Evolutionary conservation across 176 grass and related monocot species (phyloP).

Genomic region (Aegilops umbellulata): DNA sequence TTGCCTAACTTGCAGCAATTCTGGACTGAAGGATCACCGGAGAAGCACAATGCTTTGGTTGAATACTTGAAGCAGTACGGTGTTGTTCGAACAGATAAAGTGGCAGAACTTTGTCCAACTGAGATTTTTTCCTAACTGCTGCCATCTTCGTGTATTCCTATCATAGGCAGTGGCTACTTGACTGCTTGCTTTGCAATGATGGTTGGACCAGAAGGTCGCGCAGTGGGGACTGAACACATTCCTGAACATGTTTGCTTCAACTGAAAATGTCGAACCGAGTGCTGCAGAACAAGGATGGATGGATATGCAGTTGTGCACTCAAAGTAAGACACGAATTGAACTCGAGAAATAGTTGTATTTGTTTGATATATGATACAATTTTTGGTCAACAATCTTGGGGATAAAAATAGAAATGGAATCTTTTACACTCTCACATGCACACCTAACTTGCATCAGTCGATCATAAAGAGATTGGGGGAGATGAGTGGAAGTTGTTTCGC

Average conservation of each 20-base stretch:
- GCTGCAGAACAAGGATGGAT: conserved; percentile 20
- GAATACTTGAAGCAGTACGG: conserved; percentile 58
- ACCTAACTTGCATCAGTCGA: too few relatives aligned
- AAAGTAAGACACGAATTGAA: too few relatives aligned
- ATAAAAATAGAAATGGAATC: too few relatives aligned
- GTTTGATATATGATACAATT: too few relatives aligned
- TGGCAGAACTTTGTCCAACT: conserved; percentile 34
- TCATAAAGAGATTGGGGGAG: too few relatives aligned
- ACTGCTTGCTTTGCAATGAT: conserved; percentile 89
- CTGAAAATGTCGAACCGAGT: conserved; percentile 66
- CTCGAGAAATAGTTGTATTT: too few relatives aligned
- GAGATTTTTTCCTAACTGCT: not conserved
- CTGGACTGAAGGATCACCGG: conserved; percentile 54
- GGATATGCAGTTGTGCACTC: too few relatives aligned
- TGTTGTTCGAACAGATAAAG: conserved; percentile 45
- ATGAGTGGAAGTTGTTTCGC: too few relatives aligned
- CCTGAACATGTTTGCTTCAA: conserved; percentile 63
- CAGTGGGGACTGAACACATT: conserved; percentile 72
- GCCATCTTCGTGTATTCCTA: not conserved
- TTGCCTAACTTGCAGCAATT: conserved; percentile 54
- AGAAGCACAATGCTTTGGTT: conserved; percentile 63
- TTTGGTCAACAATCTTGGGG: too few relatives aligned
- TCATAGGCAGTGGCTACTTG: conserved; percentile 70
- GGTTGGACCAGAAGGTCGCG: conserved; percentile 72
- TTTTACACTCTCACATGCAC: too few relatives aligned